Percentiles rank a stretch among this genome's conserved stretches.
phyloP scores from a whole-genome alignment of 2,329 filamentous ascomycete species.

The Pezicula radicicola region DNA sequence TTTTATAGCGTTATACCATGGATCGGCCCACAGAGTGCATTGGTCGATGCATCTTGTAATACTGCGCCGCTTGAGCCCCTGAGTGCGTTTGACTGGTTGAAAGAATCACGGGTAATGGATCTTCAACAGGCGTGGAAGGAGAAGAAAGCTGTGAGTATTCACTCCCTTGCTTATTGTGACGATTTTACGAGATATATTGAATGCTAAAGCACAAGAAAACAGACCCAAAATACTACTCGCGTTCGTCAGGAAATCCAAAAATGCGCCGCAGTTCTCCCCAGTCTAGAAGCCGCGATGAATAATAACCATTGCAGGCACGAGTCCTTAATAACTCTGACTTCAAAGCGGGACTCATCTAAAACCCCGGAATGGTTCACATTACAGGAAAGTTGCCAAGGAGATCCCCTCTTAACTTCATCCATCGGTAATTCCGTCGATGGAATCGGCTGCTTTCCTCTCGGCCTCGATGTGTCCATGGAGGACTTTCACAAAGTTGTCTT shows the following conservation, averaged over 20 bases:
- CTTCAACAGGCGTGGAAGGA: constrained; percentile 38
- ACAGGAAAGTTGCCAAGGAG: not conserved
- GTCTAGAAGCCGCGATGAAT: not conserved
- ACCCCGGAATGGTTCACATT: constrained; percentile 2
- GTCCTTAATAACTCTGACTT: not conserved
- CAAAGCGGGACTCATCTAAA: constrained; percentile 3
- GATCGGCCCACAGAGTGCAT: constrained; percentile 35
- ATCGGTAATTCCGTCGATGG: constrained; percentile 33
- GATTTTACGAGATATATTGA: no score
- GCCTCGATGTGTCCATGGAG: constrained; percentile 35
- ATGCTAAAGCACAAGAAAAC: no score
- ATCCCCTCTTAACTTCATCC: constrained; percentile 35
- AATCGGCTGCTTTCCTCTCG: constrained; percentile 44
- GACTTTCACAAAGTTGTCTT: constrained; percentile 41
- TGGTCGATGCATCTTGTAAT: constrained; percentile 32
- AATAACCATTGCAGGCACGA: constrained; percentile 7
- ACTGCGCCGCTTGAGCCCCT: constrained; percentile 34
- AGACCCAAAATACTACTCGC: not conserved
- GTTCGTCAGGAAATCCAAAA: not conserved
- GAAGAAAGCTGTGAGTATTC: constrained; percentile 16
- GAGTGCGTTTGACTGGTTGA: constrained; percentile 43
- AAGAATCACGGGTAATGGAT: constrained; percentile 40
- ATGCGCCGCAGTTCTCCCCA: constrained; percentile 5
- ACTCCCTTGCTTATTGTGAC: no score
- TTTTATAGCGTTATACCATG: constrained; percentile 43